phyloP scores from a whole-genome alignment of 179 eudicot species.

The Spergularia azorica region DNA sequence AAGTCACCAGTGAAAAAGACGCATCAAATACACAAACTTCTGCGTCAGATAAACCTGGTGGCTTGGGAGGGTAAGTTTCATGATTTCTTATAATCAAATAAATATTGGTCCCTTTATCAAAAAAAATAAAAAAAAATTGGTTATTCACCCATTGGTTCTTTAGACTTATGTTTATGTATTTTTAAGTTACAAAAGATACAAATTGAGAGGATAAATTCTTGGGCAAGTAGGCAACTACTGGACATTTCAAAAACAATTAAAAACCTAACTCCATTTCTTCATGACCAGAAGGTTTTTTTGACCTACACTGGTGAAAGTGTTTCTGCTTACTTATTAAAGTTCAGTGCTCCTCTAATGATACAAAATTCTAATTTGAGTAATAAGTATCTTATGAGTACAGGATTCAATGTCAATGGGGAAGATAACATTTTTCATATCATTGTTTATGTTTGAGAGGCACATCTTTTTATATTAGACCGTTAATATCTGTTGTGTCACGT shows the following conservation, averaged over 20 bases:
- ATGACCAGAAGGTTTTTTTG: not conserved
- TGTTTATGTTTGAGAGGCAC: too few relatives aligned
- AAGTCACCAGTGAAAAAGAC: slow-evolving; percentile 37
- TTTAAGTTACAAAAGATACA: not conserved
- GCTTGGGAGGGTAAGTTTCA: slow-evolving; percentile 66
- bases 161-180: not conserved
- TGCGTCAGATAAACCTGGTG: slow-evolving; percentile 51
- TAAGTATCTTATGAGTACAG: too few relatives aligned
- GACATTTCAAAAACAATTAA: not conserved
- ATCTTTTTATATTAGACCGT: too few relatives aligned
- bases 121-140: not conserved
- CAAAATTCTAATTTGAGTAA: not conserved
- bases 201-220: not conserved
- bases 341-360: not conserved
- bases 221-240: not conserved
- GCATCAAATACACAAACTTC: slow-evolving; percentile 36
- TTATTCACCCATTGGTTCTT: slow-evolving; percentile 5
- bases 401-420: too few relatives aligned
- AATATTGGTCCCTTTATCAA: not conserved
- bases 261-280: not conserved
- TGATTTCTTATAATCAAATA: not conserved
- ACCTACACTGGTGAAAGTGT: not conserved
- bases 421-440: too few relatives aligned
- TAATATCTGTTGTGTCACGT: too few relatives aligned
- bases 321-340: not conserved